Conservation (phyloP, 1,284 basidiomycete species). For the Trichosporon ovoides region DNA sequence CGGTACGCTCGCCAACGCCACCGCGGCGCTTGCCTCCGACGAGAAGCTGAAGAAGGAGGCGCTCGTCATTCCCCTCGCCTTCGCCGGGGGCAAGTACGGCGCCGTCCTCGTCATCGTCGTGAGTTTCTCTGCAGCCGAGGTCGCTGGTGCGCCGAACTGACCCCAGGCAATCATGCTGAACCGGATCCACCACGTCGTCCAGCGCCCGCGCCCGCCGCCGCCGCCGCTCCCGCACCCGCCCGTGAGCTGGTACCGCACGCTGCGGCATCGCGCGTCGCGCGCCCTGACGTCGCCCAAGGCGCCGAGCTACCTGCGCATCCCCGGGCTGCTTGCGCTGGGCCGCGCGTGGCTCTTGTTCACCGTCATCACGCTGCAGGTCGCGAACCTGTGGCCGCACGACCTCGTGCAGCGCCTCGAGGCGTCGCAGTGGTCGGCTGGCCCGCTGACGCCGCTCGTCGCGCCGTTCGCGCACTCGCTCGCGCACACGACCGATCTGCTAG, state of each 20-base stretch:
- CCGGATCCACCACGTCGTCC: conserved; percentile 45
- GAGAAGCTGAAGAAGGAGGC: background rate
- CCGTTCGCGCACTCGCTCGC: conserved; percentile 9
- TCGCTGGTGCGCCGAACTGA: background rate
- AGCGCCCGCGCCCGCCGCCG: conserved; percentile 33
- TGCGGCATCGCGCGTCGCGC: conserved; percentile 7
- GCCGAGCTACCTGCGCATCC: conserved; percentile 35
- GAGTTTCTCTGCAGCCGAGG: background rate
- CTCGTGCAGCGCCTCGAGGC: background rate
- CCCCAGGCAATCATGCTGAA: conserved; percentile 43
- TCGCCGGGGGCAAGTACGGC: background rate
- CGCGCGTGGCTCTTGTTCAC: conserved; percentile 41
- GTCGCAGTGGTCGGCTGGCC: background rate
- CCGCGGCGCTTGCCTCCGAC: background rate
- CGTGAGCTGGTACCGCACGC: conserved; percentile 1
- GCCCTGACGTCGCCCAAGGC: conserved; percentile 30
- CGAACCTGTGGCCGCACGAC: conserved; percentile 31
- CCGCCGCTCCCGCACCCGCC: conserved; percentile 29
- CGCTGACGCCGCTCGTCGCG: background rate
- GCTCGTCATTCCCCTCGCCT: background rate
- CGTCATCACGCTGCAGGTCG: conserved; percentile 39
- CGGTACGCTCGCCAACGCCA: conserved; percentile 56
- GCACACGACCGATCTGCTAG: conserved; percentile 18
- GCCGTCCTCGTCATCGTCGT: background rate
- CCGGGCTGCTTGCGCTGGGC: conserved; percentile 34